These are phyloP conservation scores for Protomyces inundatus DNA, from an alignment of 1,139 yeast species.

Conservation along the genomic window DNA sequence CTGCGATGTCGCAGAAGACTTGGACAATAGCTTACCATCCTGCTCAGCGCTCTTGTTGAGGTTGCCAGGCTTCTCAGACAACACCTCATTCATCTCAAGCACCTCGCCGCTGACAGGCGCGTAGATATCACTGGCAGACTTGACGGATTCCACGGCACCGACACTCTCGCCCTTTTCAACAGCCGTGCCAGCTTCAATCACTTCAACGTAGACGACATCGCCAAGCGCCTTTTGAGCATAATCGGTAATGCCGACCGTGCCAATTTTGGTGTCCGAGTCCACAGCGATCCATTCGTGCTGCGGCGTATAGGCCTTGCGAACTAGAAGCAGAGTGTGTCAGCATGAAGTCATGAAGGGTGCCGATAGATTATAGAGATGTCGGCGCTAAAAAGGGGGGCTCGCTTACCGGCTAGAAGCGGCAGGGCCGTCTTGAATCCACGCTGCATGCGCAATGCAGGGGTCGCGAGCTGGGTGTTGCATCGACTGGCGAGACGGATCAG, in stretches of 20 bases:
- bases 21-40: slow-evolving; percentile 1
- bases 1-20: not conserved
- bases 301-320: slow-evolving; percentile 41
- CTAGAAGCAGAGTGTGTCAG: not conserved
- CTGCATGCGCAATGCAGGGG: not conserved
- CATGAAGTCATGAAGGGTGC: not conserved
- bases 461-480: not conserved
- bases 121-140: slow-evolving; percentile 89
- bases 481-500: not conserved
- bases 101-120: slow-evolving; percentile 79
- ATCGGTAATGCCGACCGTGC: slow-evolving; percentile 70
- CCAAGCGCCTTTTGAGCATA: slow-evolving; percentile 98
- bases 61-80: slow-evolving; percentile 67
- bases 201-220: slow-evolving; percentile 89
- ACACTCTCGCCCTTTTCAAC: slow-evolving; percentile 73
- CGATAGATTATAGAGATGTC: not conserved
- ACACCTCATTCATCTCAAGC: slow-evolving; percentile 59
- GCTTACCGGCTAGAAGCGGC: not conserved
- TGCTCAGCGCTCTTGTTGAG: slow-evolving; percentile 69
- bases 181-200: slow-evolving; percentile 68
- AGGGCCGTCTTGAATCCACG: not conserved
- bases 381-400: not conserved
- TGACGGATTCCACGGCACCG: slow-evolving; percentile 92
- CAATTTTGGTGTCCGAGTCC: slow-evolving; percentile 66
- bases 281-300: slow-evolving; percentile 97